Conservation (phyloP, 1,139 yeast species). For the Geotrichum europaeum region DNA sequence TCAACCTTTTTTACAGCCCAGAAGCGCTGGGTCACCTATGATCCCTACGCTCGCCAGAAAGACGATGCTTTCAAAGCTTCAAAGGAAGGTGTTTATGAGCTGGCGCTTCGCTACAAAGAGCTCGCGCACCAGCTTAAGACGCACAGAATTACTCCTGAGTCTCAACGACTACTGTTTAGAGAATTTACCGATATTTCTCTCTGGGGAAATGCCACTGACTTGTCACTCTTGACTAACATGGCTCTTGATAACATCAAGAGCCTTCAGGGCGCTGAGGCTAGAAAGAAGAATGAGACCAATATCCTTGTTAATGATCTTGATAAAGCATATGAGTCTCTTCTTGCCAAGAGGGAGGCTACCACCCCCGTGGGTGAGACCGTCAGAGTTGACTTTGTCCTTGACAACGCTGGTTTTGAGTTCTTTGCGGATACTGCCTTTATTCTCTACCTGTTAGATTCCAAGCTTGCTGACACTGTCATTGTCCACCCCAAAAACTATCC, state of each 20-base stretch:
- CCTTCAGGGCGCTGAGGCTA: constrained; percentile 82
- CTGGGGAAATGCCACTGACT: constrained; percentile 98
- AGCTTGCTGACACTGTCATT: constrained; percentile 55
- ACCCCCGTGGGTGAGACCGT: constrained; percentile 23
- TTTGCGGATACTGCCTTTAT: constrained; percentile 79
- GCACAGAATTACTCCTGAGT: constrained; percentile 39
- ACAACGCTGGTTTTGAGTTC: constrained; percentile 92
- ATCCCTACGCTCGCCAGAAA: constrained; percentile 66
- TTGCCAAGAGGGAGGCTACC: constrained; percentile 26
- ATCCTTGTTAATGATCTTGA: constrained; percentile 73
- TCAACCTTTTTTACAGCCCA: constrained; percentile 42
- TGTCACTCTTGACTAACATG: constrained; percentile 63
- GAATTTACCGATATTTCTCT: constrained; percentile 85
- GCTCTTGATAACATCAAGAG: constrained; percentile 83
- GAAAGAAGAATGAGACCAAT: constrained; percentile 77
- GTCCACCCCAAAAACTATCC: constrained; percentile 89
- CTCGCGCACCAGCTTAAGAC: constrained; percentile 38
- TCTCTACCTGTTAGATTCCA: constrained; percentile 67
- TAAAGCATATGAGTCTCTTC: constrained; percentile 52
- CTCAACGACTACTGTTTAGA: constrained; percentile 41
- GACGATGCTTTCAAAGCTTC: constrained; percentile 70
- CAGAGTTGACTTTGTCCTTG: constrained; percentile 80
- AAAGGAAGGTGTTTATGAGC: constrained; percentile 69
- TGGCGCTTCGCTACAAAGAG: constrained; percentile 63
- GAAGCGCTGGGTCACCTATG: constrained; percentile 54